phyloP scores from a whole-genome alignment of 2,329 filamentous ascomycete genomes.

The Escovopsis weberi region DNA sequence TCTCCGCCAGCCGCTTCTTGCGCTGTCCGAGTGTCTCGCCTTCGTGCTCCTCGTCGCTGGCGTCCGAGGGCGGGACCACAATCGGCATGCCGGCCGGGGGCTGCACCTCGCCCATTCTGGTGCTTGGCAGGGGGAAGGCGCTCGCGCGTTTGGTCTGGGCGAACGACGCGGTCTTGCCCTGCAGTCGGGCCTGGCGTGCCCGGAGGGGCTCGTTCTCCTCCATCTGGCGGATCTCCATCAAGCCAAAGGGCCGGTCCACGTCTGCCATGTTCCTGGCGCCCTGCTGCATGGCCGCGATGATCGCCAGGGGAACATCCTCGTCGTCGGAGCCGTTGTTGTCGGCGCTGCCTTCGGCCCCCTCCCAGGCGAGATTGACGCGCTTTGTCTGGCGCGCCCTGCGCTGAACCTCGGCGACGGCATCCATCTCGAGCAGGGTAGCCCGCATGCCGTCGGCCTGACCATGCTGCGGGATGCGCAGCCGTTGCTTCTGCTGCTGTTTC shows the following conservation, averaged over 20 bases:
- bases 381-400: slow-evolving; percentile 58
- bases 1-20: slow-evolving; percentile 44
- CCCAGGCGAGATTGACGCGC: slow-evolving; percentile 82
- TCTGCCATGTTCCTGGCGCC: slow-evolving; percentile 36
- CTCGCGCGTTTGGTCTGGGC: slow-evolving; percentile 27
- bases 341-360: slow-evolving; percentile 43
- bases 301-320: slow-evolving; percentile 75
- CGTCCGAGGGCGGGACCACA: slow-evolving; percentile 20
- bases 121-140: slow-evolving; percentile 18
- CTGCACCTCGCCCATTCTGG: slow-evolving; percentile 5
- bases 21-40: slow-evolving; percentile 53
- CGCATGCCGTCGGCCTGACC: slow-evolving; percentile 65
- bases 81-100: slow-evolving; percentile 11
- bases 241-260: slow-evolving; percentile 51
- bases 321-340: slow-evolving; percentile 42
- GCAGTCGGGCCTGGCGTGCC: slow-evolving; percentile 57
- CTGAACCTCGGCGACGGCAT: slow-evolving; percentile 78
- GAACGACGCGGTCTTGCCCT: slow-evolving; percentile 41
- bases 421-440: slow-evolving; percentile 77
- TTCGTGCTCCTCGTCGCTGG: slow-evolving; percentile 36
- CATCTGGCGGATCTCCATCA: slow-evolving; percentile 68
- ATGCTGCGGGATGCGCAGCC: slow-evolving; percentile 49
- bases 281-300: slow-evolving; percentile 53
- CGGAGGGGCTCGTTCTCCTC: slow-evolving; percentile 90
- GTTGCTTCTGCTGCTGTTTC: slow-evolving; percentile 73